Conservation (phyloP, 257 asterid species). For the Solanum acaule region DNA sequence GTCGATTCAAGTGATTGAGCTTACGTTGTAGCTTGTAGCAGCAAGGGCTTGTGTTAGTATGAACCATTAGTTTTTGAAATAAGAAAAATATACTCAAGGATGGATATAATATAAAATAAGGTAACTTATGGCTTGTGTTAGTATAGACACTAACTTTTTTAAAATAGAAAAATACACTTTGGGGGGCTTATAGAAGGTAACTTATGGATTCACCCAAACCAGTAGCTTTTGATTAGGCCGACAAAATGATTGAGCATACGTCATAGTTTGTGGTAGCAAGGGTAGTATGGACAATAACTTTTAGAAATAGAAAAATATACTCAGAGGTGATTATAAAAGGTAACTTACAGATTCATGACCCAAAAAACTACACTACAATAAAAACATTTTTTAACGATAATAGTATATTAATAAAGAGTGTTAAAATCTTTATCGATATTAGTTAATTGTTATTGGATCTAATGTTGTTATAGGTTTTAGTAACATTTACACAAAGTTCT, state of each 20-base stretch:
- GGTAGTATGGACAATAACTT: too few species aligned
- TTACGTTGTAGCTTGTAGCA: neutral
- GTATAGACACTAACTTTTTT: too few species aligned
- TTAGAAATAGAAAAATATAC: neutral
- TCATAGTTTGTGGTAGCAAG: neutral
- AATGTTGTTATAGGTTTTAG: too few species aligned
- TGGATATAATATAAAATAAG: neutral
- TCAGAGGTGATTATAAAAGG: neutral
- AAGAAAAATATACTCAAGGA: neutral
- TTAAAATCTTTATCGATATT: rapidly evolving
- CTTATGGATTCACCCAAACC: too few species aligned
- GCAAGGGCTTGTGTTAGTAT: neutral
- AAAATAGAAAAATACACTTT: too few species aligned
- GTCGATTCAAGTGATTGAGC: neutral
- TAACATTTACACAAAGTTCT: too few species aligned
- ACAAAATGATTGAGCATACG: neutral
- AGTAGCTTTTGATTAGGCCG: too few species aligned
- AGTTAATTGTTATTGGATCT: too few species aligned
- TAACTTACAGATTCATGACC: neutral
- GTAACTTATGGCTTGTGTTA: neutral
- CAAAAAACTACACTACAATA: neutral
- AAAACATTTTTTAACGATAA: too few species aligned
- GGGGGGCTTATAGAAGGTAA: too few species aligned
- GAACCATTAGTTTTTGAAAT: neutral
- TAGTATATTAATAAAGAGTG: too few species aligned